Evolutionary conservation across 1,139 yeast species (phyloP), one percentile per base, ranked within the genome.

Genomic region (Blastobotrys persicus): DNA sequence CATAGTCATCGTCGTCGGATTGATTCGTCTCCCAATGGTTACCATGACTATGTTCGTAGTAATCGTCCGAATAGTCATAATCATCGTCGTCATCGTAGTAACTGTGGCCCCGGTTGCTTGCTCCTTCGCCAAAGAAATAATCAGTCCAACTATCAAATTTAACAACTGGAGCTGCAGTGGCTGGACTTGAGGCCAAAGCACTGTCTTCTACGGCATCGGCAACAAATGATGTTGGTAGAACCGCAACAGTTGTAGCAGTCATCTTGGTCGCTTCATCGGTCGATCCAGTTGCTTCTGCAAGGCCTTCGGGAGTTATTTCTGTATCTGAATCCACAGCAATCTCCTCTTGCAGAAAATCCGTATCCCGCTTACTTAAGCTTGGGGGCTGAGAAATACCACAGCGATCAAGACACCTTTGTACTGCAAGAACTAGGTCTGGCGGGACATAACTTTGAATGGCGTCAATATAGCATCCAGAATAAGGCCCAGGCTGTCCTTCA

Each of bases 401-500:
- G 2, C 32, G 9, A 9, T 14, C 20, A 39, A 55, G 33, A 33
- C 59, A 55, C 19, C 42, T 42, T 45, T 55, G 46, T 20, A 55
- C 46, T 7, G 44, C 42, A 18, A 48, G 35, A 18, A 52, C 42
- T 19, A 49, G 46, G 4, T 46, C 50, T 11, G 39, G 45, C 14
- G 59, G 59, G 17, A 55, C 14, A 17, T 45, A 44, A 7, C 37
- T 43, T 17, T 49, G 46, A n/a, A 55, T 31, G 38, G 48, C 34
- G 9, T 53, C 51, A 26, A 56, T 31, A 17, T 50, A 45, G 19
- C 47, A 32, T 19, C 44, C 46, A 17, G 11, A 13, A 23, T 23
- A 23, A 7, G 16, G 6, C 18, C 4, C 4, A 14, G 39, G 16
- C 19, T 9, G 12, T 34, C 16, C 20, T 16, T 43, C 42, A 23